A percentile compares a stretch with the other conserved stretches of the same genome.
Conservation (phyloP, 2,329 filamentous ascomycete genomes). For the Alternaria atra region DNA sequence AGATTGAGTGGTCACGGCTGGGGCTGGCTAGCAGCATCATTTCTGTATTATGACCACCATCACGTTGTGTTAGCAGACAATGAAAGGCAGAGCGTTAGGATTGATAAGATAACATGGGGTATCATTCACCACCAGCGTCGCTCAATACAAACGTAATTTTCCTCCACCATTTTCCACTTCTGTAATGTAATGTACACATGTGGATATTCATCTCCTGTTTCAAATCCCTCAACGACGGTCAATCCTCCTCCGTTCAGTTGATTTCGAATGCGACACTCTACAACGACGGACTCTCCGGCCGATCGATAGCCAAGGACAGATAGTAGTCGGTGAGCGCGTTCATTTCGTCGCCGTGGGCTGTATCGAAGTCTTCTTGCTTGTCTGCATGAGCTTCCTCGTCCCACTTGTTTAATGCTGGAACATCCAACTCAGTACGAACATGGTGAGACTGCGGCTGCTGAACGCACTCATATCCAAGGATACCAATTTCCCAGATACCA, state of each 20-base stretch:
- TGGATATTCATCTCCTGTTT: neutral
- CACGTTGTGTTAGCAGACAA: neutral
- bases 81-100: accelerated
- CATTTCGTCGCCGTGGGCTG: conserved; percentile 45
- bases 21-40: neutral
- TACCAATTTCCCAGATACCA: conserved; percentile 49
- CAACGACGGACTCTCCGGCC: conserved; percentile 35
- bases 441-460: conserved; percentile 18
- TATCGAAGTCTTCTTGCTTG: conserved; percentile 20
- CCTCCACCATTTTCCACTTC: neutral
- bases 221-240: neutral
- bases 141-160: neutral
- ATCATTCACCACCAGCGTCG: neutral
- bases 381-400: conserved; percentile 19
- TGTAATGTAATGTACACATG: neutral
- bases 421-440: conserved; percentile 1
- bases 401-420: conserved; percentile 27
- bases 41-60: neutral
- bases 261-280: neutral
- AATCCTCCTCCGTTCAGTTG: neutral
- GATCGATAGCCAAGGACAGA: conserved; percentile 33
- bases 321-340: conserved; percentile 50
- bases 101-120: neutral
- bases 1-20: neutral
- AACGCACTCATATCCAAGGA: conserved; percentile 50